Percentiles rank a stretch among this genome's conserved stretches.
Evolutionary conservation across 1,284 basidiomycete genomes (phyloP).

Genomic region (Fomitopsis betulina): DNA sequence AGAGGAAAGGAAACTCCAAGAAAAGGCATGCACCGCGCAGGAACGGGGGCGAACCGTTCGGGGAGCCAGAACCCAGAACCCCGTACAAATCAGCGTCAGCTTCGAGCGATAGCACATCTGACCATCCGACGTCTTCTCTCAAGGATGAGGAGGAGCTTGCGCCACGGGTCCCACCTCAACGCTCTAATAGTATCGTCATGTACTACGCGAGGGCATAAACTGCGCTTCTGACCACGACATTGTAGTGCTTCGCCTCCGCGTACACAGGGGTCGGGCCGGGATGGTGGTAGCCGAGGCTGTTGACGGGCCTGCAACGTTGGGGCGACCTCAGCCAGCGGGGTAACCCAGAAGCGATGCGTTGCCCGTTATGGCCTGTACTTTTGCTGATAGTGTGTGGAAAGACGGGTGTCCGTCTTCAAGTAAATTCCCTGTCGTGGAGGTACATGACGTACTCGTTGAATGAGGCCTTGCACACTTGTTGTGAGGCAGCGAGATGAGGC

Average conservation of each 20-base stretch:
- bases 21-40: too few relatives aligned
- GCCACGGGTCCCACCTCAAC: slow-evolving; percentile 15
- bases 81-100: background rate
- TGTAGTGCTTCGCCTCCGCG: slow-evolving; percentile 8
- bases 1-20: too few relatives aligned
- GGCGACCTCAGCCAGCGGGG: too few relatives aligned
- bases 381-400: background rate
- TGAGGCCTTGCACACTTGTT: too few relatives aligned
- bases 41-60: background rate
- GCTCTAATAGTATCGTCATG: too few relatives aligned
- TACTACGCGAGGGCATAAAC: slow-evolving; percentile 22
- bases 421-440: background rate
- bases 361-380: too few relatives aligned
- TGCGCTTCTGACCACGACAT: slow-evolving; percentile 6
- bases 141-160: slow-evolving; percentile 16
- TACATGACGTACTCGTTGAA: too few relatives aligned
- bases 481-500: too few relatives aligned
- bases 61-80: background rate
- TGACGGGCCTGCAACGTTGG: background rate
- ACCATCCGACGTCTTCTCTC: slow-evolving; percentile 6
- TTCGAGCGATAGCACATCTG: too few relatives aligned
- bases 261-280: background rate
- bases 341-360: background rate
- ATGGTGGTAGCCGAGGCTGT: background rate
- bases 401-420: background rate